These are phyloP conservation scores for Aspergillus bombycis DNA, from an alignment of 2,329 filamentous ascomycete species.

Conservation along the genomic window DNA sequence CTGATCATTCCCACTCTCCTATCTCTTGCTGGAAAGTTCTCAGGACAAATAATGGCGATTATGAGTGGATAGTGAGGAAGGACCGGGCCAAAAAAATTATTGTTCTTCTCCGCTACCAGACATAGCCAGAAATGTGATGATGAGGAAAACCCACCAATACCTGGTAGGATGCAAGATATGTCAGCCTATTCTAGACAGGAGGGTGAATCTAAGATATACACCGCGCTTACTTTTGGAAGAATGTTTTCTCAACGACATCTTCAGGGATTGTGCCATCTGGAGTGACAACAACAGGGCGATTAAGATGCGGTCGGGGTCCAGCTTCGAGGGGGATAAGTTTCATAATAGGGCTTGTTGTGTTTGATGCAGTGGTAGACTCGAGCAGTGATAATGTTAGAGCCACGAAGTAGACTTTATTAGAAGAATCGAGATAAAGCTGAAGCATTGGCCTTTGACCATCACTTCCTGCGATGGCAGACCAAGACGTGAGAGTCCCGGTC, in stretches of 20 bases:
- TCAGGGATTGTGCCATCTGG: conserved; percentile 44
- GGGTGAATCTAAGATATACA: neutral
- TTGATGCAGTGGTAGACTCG: conserved; percentile 20
- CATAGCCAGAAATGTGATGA: conserved; percentile 45
- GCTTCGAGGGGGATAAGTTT: conserved; percentile 37
- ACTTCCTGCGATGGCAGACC: conserved; percentile 33
- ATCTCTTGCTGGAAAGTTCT: neutral
- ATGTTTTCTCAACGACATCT: conserved; percentile 45
- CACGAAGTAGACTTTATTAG: conserved; percentile 44
- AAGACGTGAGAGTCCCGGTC: conserved; percentile 45
- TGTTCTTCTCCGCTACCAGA: conserved; percentile 43
- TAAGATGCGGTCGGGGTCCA: conserved; percentile 43
- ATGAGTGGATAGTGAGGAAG: neutral
- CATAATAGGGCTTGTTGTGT: conserved; percentile 27
- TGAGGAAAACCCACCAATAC: conserved; percentile 53
- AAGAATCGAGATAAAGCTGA: conserved; percentile 43
- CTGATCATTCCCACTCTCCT: neutral
- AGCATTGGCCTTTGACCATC: conserved; percentile 34
- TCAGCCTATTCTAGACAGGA: conserved; percentile 4
- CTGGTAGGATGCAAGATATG: conserved; percentile 27
- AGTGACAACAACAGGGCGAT: conserved; percentile 42
- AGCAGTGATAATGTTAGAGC: conserved; percentile 34
- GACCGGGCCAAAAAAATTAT: conserved; percentile 9
- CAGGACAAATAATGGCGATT: neutral
- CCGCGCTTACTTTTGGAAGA: conserved; percentile 48